These are phyloP conservation scores for Collybia sp. DNA, from an alignment of 768 basidiomycete genomes.

Conservation along the genomic window DNA sequence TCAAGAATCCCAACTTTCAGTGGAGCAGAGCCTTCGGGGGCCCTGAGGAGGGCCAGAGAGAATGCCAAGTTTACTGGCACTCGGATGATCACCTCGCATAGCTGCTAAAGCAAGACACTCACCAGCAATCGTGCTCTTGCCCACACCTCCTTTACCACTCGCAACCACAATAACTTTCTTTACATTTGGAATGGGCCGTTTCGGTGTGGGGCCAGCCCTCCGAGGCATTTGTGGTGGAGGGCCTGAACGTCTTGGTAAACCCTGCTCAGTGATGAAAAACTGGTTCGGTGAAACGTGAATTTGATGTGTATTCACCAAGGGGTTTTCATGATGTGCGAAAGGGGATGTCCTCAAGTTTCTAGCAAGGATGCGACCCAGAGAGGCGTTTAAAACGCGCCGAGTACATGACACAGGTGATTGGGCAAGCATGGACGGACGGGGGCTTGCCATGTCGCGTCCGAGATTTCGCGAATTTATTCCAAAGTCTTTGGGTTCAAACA, in stretches of 20 bases:
- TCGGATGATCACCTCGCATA: neutral
- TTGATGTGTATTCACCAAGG: constrained; percentile 8
- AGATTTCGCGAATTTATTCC: no score
- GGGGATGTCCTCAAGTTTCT: constrained; percentile 4
- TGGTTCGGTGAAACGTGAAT: neutral
- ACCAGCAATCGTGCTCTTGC: constrained; percentile 94
- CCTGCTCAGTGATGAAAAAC: constrained; percentile 7
- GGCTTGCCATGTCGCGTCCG: no score
- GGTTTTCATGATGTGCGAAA: constrained; percentile 12
- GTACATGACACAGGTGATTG: no score
- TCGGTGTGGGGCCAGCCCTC: constrained; percentile 45
- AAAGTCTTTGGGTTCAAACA: no score
- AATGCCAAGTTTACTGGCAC: constrained; percentile 76
- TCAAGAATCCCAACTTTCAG: constrained; percentile 85
- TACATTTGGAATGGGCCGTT: constrained; percentile 64
- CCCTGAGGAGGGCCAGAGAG: constrained; percentile 50
- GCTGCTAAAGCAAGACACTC: constrained; percentile 11
- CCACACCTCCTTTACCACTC: constrained; percentile 94
- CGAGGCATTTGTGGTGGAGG: constrained; percentile 59
- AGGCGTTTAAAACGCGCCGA: no score
- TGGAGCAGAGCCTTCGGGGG: constrained; percentile 26
- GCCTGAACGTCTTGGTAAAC: constrained; percentile 10
- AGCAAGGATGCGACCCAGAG: no score
- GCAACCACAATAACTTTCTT: constrained; percentile 81
- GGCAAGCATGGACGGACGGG: no score